A percentile compares a stretch with the other conserved stretches of the same genome.
Conservation (phyloP, 768 basidiomycete genomes). For the Suillus americanus region DNA sequence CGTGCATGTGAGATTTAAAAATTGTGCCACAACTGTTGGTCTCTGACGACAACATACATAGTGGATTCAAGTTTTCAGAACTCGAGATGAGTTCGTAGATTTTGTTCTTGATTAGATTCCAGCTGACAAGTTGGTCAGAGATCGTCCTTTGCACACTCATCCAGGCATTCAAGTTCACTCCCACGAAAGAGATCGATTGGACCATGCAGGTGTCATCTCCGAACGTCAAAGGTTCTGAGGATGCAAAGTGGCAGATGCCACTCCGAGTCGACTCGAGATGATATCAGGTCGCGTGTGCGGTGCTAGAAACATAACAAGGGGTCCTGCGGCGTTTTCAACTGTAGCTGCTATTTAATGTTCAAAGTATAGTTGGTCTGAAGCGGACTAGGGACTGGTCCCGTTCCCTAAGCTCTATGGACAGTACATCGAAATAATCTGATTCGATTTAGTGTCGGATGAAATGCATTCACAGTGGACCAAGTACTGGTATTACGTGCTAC, state of each 20-base stretch:
- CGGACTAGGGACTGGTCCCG: neutral
- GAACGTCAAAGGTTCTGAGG: conserved; percentile 7
- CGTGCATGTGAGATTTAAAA: conserved; percentile 39
- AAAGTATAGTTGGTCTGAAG: neutral
- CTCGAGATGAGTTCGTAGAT: conserved; percentile 48
- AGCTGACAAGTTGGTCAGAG: conserved; percentile 1
- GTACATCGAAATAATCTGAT: neutral
- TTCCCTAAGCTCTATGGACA: neutral
- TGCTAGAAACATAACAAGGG: no score
- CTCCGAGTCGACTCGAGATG: conserved; percentile 9
- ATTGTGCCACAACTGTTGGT: conserved; percentile 45
- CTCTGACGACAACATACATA: neutral
- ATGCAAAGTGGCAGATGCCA: conserved; percentile 3
- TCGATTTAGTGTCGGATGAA: neutral
- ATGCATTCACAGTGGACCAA: neutral
- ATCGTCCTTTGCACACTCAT: conserved; percentile 3
- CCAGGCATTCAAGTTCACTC: conserved; percentile 10
- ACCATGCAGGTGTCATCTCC: conserved; percentile 9
- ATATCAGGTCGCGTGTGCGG: neutral
- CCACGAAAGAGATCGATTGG: conserved; percentile 12
- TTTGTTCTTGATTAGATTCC: neutral
- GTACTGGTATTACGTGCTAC: neutral
- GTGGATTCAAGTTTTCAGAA: conserved; percentile 46
- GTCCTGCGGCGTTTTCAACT: neutral
- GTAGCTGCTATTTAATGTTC: neutral